Evolutionary conservation across 192 early-diverging fungal genomes (phyloP).

Genomic region (Backusella australiensis): DNA sequence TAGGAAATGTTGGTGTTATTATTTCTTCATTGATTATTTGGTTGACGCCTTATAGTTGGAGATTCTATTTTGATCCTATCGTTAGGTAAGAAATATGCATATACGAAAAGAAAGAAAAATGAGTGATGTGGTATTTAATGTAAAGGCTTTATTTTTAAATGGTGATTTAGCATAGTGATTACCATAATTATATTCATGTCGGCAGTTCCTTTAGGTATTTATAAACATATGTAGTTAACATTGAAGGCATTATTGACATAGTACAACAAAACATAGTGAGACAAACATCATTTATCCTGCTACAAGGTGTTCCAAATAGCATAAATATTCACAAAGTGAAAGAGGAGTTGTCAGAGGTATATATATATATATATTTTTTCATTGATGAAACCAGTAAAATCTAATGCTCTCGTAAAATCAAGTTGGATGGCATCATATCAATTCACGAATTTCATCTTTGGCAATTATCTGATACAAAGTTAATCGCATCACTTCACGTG

Average conservation of each 20-base stretch:
- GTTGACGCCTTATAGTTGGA: constrained; percentile 63
- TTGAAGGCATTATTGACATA: neutral
- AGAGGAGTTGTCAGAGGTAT: constrained; percentile 53
- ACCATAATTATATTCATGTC: constrained; percentile 59
- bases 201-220: constrained; percentile 42
- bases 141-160: neutral
- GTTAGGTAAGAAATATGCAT: constrained; percentile 46
- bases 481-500: constrained; percentile 82
- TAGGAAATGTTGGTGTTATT: constrained; percentile 88
- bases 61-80: constrained; percentile 83
- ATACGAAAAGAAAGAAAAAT: neutral
- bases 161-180: constrained; percentile 47
- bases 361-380: neutral
- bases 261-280: constrained; percentile 24
- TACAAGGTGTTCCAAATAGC: constrained; percentile 75
- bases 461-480: constrained; percentile 84
- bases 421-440: constrained; percentile 63
- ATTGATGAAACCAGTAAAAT: neutral
- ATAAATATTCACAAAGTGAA: constrained; percentile 66
- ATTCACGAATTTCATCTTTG: constrained; percentile 94
- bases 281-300: constrained; percentile 71
- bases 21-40: constrained; percentile 75
- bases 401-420: neutral
- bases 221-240: neutral
- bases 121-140: neutral